These are phyloP conservation scores for Aspergillus proliferans DNA, from an alignment of 2,329 filamentous ascomycete species.

Conservation along the genomic window DNA sequence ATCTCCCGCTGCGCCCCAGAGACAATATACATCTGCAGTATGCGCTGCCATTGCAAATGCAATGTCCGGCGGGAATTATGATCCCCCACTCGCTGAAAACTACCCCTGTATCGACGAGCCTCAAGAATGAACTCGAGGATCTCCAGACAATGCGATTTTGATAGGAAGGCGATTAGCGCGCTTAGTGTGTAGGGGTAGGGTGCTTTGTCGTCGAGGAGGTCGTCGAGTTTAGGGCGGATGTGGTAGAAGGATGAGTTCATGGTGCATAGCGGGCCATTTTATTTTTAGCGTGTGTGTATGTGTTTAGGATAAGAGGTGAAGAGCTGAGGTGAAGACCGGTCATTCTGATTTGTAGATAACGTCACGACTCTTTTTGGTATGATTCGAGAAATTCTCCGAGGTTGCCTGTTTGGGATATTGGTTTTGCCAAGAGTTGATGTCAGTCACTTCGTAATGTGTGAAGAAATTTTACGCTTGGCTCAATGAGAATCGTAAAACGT, in stretches of 20 bases:
- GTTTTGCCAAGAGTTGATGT: background rate
- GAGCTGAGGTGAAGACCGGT: too few species aligned
- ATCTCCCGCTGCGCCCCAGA: background rate
- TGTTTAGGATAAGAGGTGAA: too few species aligned
- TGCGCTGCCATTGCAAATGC: background rate
- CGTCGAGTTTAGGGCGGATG: slow-evolving; percentile 63
- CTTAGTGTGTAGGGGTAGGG: slow-evolving; percentile 77
- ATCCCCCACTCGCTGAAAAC: slow-evolving; percentile 44
- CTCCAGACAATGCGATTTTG: slow-evolving; percentile 88
- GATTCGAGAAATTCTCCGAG: background rate
- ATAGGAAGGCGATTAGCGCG: slow-evolving; percentile 87
- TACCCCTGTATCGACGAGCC: slow-evolving; percentile 68
- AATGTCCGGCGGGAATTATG: background rate
- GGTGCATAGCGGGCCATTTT: background rate
- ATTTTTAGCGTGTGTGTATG: too few species aligned
- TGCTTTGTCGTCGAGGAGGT: slow-evolving; percentile 76
- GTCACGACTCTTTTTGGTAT: background rate
- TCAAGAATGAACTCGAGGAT: slow-evolving; percentile 91
- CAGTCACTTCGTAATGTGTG: background rate
- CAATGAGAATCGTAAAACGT: too few species aligned
- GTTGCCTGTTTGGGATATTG: background rate
- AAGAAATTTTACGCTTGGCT: background rate
- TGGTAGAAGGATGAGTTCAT: background rate
- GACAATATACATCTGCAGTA: background rate
- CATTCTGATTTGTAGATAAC: background rate